These are phyloP conservation scores for Populus alba DNA, from an alignment of 345 rosid genomes.

Conservation along the genomic window DNA sequence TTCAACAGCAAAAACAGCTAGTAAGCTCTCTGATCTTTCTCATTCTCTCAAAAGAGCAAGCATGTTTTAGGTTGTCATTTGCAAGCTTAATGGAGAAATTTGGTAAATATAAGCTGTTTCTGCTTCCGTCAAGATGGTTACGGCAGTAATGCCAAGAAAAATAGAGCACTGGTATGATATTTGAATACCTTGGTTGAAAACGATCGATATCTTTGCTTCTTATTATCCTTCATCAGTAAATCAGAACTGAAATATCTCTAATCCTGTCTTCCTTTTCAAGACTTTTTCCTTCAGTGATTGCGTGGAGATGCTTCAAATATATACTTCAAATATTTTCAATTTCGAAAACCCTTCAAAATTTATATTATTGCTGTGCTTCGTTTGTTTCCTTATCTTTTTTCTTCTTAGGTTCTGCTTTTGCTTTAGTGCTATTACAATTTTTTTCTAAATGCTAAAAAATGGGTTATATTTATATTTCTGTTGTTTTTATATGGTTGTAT, in stretches of 20 bases:
- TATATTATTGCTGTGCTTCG: too few species aligned
- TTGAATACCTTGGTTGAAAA: slow-evolving; percentile 28
- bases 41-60: background rate
- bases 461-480: background rate
- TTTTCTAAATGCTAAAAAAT: background rate
- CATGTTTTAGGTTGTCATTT: background rate
- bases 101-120: background rate
- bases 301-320: background rate
- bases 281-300: background rate
- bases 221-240: background rate
- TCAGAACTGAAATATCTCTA: slow-evolving; percentile 10
- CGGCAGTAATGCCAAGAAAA: background rate
- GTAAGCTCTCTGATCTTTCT: background rate
- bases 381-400: background rate
- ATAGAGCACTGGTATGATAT: slow-evolving; percentile 7
- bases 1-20: background rate
- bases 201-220: slow-evolving; percentile 17
- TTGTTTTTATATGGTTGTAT: background rate
- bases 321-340: background rate
- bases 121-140: slow-evolving; percentile 7
- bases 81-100: background rate
- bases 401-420: background rate
- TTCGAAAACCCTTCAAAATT: too few species aligned
- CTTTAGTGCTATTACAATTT: background rate
- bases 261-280: background rate